Evolutionary conservation across 495 filamentous ascomycete genomes (phyloP), one percentile per base, ranked within the genome.

Genomic region (Penicillium bialowiezense): DNA sequence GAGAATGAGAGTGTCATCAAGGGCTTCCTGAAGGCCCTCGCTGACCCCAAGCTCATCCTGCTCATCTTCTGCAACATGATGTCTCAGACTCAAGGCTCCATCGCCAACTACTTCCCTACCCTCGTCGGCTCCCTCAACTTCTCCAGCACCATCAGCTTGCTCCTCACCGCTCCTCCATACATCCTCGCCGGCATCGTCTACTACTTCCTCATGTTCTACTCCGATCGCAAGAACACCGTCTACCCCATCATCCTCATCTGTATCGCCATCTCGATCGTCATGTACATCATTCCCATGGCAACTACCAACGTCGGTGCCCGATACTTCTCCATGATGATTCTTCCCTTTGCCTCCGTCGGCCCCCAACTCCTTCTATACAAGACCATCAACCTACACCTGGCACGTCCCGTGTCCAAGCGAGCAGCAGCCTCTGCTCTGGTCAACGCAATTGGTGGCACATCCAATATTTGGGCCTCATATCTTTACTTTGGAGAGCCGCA

Each of bases 21-120:
- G 7, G 60, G 63, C 1, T 66, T 66, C 33, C 12, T 20, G 0
- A 53, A 56, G 17, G 63, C 63, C 7, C 50, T 65, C 0, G 41
- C 59, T 0, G 62, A 65, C 35, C 56, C 56, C 0, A 65, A 65
- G 46, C 23, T 64, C 1, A 26, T 60, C 3, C 48, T 67, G 1
- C 48, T 64, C 13, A 64, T 62, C 19, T 26, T 67, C 17, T 54
- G 55, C 31, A 60, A 64, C 50, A 65, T 63, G 56, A 46, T 65
- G 5, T 65, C 62, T 0, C 62, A 65, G 37, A 52, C 51, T 10
- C 59, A 62, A 32, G 59, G 59, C 3, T 62, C 58, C 23, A 60
- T 62, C 28, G 56, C 56, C 14, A 90, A 91, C 62, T 91, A 91
- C 74, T 90, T 91, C 66, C 89, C 89, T 1, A 84, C 85, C 18